A percentile compares a stretch with the other conserved stretches of the same genome.
Conservation (phyloP, 768 basidiomycete genomes). For the Mycena vitilis region DNA sequence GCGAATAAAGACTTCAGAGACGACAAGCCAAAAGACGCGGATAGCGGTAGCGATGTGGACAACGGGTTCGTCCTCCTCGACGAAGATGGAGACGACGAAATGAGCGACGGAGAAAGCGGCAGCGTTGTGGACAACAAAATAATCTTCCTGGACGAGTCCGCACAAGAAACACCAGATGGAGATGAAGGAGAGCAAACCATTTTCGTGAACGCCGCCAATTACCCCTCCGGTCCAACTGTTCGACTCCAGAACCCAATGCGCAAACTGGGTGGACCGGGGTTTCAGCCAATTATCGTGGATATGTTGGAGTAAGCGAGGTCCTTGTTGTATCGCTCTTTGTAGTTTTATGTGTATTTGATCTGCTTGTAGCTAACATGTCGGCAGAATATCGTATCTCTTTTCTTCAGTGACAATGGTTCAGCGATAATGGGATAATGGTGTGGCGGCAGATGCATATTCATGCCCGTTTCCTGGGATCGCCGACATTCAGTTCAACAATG, state of each 20-base stretch:
- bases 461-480: slow-evolving; percentile 20
- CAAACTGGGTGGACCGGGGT: slow-evolving; percentile 52
- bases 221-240: slow-evolving; percentile 46
- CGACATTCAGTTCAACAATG: slow-evolving; percentile 11
- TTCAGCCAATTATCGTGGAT: slow-evolving; percentile 48
- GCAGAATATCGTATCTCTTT: too few relatives aligned
- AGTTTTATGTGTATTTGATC: too few relatives aligned
- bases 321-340: too few relatives aligned
- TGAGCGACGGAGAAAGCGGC: too few relatives aligned
- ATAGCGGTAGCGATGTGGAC: not conserved
- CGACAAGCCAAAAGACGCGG: not conserved
- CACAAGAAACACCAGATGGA: not conserved
- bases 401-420: too few relatives aligned
- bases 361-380: too few relatives aligned
- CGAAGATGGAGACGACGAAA: not conserved
- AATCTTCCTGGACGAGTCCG: not conserved
- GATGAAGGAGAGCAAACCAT: slow-evolving; percentile 44
- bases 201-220: slow-evolving; percentile 60
- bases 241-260: slow-evolving; percentile 34
- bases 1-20: not conserved
- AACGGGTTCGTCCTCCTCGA: too few relatives aligned
- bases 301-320: not conserved
- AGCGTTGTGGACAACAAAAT: not conserved
- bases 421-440: too few relatives aligned
- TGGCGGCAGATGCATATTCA: too few relatives aligned